These are phyloP conservation scores for Epicoccum nigrum DNA, from an alignment of 2,329 filamentous ascomycete species.

Conservation along the genomic window DNA sequence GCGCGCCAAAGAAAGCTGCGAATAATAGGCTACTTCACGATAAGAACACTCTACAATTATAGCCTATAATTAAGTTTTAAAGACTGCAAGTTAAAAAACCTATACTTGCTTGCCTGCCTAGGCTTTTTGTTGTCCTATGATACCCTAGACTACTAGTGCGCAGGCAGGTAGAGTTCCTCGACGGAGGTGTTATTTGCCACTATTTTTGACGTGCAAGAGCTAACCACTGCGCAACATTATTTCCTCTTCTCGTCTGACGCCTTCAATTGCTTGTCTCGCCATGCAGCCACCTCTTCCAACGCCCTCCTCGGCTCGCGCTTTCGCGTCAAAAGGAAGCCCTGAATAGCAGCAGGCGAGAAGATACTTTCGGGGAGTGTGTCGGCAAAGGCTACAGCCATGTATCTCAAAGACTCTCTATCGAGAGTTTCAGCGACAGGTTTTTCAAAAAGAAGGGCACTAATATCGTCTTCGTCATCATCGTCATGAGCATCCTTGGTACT, in stretches of 20 bases:
- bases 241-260: neutral
- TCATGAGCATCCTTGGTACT: neutral
- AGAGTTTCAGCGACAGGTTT: constrained; percentile 19
- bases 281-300: constrained; percentile 51
- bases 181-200: no score
- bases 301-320: constrained; percentile 57
- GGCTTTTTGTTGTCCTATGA: no score
- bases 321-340: constrained; percentile 58
- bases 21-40: no score
- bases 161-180: no score
- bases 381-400: constrained; percentile 55
- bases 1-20: no score
- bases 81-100: no score
- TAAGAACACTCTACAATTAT: no score
- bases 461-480: constrained; percentile 13
- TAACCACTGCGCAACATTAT: no score
- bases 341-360: constrained; percentile 61
- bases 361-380: constrained; percentile 52
- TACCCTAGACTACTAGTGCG: no score
- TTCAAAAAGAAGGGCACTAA: constrained; percentile 13
- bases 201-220: no score
- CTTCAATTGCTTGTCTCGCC: constrained; percentile 37
- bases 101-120: no score
- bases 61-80: no score
- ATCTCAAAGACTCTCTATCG: constrained; percentile 41